A percentile compares a stretch with the other conserved stretches of the same genome.
phyloP scores from a whole-genome alignment of 208 protist genomes.

The Tetramitus jugosus region DNA sequence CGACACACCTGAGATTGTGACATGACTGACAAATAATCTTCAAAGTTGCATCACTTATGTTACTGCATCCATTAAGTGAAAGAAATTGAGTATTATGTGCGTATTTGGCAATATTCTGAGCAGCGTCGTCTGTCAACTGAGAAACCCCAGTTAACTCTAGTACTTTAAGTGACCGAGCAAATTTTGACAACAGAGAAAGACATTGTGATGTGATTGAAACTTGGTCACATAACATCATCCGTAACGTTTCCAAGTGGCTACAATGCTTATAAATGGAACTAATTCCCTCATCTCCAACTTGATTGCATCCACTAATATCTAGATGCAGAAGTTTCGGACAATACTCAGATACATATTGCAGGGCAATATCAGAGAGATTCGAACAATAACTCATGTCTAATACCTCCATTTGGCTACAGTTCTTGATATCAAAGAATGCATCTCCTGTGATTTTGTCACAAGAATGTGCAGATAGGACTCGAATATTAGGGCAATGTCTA shows the following conservation, averaged over 20 bases:
- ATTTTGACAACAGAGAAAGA: neutral
- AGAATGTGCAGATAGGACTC: neutral
- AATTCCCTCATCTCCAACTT: neutral
- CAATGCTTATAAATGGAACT: neutral
- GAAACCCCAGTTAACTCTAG: neutral
- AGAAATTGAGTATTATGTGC: neutral
- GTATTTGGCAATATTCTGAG: neutral
- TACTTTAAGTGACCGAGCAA: neutral
- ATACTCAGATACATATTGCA: slow-evolving; percentile 4
- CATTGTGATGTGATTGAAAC: neutral
- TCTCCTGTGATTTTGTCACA: neutral
- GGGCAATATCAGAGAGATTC: neutral
- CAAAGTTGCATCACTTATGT: neutral
- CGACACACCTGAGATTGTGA: neutral
- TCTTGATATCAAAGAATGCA: neutral
- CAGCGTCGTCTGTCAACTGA: neutral
- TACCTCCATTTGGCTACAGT: neutral
- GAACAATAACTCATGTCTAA: slow-evolving; percentile 10
- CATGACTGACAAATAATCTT: neutral
- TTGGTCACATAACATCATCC: neutral
- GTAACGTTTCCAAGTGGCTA: neutral
- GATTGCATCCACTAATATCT: slow-evolving; percentile 1
- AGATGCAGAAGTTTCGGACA: neutral
- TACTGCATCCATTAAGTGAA: neutral
- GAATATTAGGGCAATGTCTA: neutral